Conservation (phyloP, 805 yeast species). For the Myxozyma neglecta region DNA sequence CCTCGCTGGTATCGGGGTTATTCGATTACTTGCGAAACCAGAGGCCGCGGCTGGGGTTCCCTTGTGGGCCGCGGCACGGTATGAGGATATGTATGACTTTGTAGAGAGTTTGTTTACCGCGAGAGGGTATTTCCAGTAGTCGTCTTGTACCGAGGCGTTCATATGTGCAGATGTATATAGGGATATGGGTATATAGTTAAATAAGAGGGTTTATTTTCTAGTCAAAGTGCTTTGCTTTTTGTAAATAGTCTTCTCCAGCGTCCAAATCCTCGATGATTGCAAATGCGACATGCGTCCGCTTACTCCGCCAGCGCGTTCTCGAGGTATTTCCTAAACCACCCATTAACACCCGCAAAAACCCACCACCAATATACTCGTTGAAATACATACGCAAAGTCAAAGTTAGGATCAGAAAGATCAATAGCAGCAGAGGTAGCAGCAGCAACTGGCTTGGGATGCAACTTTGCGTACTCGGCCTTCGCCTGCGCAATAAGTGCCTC, state of each 20-base stretch:
- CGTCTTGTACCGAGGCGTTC: too few relatives aligned
- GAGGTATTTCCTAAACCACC: constrained; percentile 17
- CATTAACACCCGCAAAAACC: background rate
- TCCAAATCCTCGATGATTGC: background rate
- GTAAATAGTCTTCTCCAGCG: too few relatives aligned
- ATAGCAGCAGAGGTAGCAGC: constrained; percentile 40
- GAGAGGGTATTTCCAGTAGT: background rate
- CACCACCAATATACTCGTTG: background rate
- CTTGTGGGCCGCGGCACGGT: constrained; percentile 16
- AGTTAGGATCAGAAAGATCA: constrained; percentile 84
- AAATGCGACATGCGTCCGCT: too few relatives aligned
- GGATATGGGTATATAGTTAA: too few relatives aligned
- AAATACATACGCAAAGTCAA: constrained; percentile 63
- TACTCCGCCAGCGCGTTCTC: constrained; percentile 5
- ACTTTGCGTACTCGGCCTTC: constrained; percentile 79
- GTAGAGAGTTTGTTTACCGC: background rate
- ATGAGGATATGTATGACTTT: constrained; percentile 17
- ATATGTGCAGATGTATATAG: too few relatives aligned
- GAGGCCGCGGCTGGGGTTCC: background rate
- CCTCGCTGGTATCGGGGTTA: constrained; percentile 5
- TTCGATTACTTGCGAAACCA: constrained; percentile 4
- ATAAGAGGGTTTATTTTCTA: background rate
- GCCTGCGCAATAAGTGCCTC: constrained; percentile 82
- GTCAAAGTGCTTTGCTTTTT: background rate
- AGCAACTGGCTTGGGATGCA: constrained; percentile 48